Conservation (phyloP, 495 filamentous ascomycete species). For the Annulohypoxylon bovei region DNA sequence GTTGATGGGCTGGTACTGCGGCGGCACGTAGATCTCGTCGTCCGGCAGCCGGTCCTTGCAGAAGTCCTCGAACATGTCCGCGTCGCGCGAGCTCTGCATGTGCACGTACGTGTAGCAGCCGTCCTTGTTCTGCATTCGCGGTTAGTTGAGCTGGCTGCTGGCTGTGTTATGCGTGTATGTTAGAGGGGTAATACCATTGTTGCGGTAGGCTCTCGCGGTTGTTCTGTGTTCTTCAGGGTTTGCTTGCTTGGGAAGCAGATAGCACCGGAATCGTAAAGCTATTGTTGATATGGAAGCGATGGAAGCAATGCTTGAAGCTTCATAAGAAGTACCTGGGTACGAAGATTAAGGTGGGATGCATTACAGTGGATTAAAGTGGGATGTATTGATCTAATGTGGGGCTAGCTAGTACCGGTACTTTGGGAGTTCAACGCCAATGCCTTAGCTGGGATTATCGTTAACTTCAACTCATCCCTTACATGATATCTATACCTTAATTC, state of each 20-base stretch:
- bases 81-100: slow-evolving; percentile 79
- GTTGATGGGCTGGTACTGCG: slow-evolving; percentile 90
- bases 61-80: slow-evolving; percentile 94
- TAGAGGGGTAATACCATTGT: slow-evolving; percentile 18
- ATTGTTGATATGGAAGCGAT: background rate
- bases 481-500: background rate
- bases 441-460: background rate
- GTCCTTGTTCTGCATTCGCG: slow-evolving; percentile 80
- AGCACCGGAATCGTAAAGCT: background rate
- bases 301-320: background rate
- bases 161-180: background rate
- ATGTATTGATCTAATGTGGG: background rate
- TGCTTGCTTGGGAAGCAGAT: background rate
- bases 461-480: background rate
- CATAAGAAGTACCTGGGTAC: background rate
- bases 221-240: too few relatives aligned
- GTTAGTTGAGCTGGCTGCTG: background rate
- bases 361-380: background rate
- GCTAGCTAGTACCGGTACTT: background rate
- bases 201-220: background rate
- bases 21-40: slow-evolving; percentile 87
- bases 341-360: background rate
- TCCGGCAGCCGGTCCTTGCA: slow-evolving; percentile 72
- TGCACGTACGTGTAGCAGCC: slow-evolving; percentile 87
- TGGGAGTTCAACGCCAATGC: background rate